Evolutionary conservation across 805 yeast species (phyloP).

Genomic region (Wickerhamomyces alni): DNA sequence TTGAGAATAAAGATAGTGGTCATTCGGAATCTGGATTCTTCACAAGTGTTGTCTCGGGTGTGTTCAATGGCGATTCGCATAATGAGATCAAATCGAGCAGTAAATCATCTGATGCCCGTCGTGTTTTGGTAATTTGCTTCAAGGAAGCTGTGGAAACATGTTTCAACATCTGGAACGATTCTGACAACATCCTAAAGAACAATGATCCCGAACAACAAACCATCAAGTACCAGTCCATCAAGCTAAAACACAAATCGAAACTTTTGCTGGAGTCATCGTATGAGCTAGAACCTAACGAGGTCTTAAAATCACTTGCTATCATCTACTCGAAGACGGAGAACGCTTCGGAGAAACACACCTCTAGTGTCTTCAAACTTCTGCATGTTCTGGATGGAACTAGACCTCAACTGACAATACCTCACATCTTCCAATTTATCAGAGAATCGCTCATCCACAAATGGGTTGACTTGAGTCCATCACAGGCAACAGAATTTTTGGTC

Average conservation of each 20-base stretch:
- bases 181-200: slow-evolving; percentile 35
- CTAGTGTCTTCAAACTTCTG: slow-evolving; percentile 50
- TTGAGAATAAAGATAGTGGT: slow-evolving; percentile 18
- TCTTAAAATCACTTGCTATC: slow-evolving; percentile 57
- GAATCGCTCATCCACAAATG: slow-evolving; percentile 29
- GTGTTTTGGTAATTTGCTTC: slow-evolving; percentile 38
- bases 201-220: slow-evolving; percentile 26
- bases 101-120: slow-evolving; percentile 11
- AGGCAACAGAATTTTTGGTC: slow-evolving; percentile 31
- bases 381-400: slow-evolving; percentile 82
- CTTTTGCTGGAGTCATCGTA: slow-evolving; percentile 59
- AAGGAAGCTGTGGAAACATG: slow-evolving; percentile 51
- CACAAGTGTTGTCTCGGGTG: slow-evolving; percentile 69
- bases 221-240: slow-evolving; percentile 41
- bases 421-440: slow-evolving; percentile 49
- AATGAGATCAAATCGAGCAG: background rate
- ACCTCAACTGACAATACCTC: slow-evolving; percentile 68
- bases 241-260: slow-evolving; percentile 65
- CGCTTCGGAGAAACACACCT: slow-evolving; percentile 9
- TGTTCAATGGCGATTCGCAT: slow-evolving; percentile 54
- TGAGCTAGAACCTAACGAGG: slow-evolving; percentile 65
- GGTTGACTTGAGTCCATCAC: slow-evolving; percentile 10
- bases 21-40: slow-evolving; percentile 45
- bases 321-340: slow-evolving; percentile 16
- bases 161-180: slow-evolving; percentile 66